Evolutionary conservation across 75 land plant genomes (phyloP), one percentile per base, ranked within the genome.

Genomic region (Pinus taeda): DNA sequence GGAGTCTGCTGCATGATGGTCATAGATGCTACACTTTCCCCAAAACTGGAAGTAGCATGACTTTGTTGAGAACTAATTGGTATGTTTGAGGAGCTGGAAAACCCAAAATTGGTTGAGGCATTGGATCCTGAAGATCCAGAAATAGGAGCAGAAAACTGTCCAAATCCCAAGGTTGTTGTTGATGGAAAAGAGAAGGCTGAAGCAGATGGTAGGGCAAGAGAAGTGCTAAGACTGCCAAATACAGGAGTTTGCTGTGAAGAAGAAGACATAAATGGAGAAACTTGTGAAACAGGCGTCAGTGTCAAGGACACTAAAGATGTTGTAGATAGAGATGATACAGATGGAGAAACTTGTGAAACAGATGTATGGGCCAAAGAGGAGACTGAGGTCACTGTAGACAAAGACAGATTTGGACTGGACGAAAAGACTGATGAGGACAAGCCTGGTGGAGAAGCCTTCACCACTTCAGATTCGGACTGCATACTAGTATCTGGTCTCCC

Each of bases 1-100:
- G 80, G 55, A 76, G 66, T 63, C 63, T 24, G 61, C 53, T 45
- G 57, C 59, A 53, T 45, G 15, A 11, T 39, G 36, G 26, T 76
- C 12, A 53, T 60, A 73, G 71, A 20, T 42, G 83, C 37, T 72
- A 60, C 60, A 74, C 37, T 76, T 58, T 65, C 66, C 56, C 33
- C 64, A 72, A 64, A 14, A 73, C 66, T 64, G 71, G 75, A 20
- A 56, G 33, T 33, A 24, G 60, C 15, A 8, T 60, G 64, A 42
- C 20, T 63, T 36, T 29, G 57, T 22, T 42, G 64, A 70, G 57
- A 57, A 74, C 29, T 24, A 37, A 49, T 7, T 9, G 22, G 39
- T 17, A 26, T 33, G 26, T 22, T 29, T 17, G 21, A 18, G 7
- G 53, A 61, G 63, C 36, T 29, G 15, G 59, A 82, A 15, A 77